These are phyloP conservation scores for Saccharomycopsis lassenensis DNA, from an alignment of 805 yeast species.

Conservation along the genomic window DNA sequence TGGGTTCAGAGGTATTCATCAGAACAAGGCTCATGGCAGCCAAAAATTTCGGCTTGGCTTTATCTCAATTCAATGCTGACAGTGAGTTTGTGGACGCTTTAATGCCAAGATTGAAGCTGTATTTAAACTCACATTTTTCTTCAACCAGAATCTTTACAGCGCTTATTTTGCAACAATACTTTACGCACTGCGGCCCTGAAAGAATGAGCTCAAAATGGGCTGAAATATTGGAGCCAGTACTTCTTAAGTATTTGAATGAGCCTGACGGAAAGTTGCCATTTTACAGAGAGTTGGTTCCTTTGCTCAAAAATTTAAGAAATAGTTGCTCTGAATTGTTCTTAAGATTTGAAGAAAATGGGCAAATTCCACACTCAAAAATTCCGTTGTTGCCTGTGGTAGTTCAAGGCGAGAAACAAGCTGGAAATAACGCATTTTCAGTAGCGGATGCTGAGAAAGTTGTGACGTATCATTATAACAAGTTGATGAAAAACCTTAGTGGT, in stretches of 20 bases:
- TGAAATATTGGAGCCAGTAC: constrained; percentile 5
- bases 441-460: constrained; percentile 65
- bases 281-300: constrained; percentile 80
- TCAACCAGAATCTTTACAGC: constrained; percentile 71
- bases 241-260: constrained; percentile 25
- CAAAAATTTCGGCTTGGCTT: constrained; percentile 56
- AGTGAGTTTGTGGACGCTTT: constrained; percentile 25
- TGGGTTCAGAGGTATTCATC: constrained; percentile 65
- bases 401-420: constrained; percentile 90
- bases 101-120: constrained; percentile 25
- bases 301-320: constrained; percentile 72
- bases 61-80: constrained; percentile 38
- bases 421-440: constrained; percentile 82
- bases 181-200: constrained; percentile 25
- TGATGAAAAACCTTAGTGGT: constrained; percentile 52
- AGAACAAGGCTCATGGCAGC: constrained; percentile 71
- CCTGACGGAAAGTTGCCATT: constrained; percentile 36
- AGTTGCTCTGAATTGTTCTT: constrained; percentile 77
- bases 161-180: constrained; percentile 61
- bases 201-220: constrained; percentile 22
- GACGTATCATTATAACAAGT: constrained; percentile 52
- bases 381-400: constrained; percentile 85
- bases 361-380: constrained; percentile 53
- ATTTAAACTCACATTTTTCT: constrained; percentile 53
- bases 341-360: constrained; percentile 68